Evolutionary conservation across 345 rosid species (phyloP).

Genomic region (Barbarea vulgaris): DNA sequence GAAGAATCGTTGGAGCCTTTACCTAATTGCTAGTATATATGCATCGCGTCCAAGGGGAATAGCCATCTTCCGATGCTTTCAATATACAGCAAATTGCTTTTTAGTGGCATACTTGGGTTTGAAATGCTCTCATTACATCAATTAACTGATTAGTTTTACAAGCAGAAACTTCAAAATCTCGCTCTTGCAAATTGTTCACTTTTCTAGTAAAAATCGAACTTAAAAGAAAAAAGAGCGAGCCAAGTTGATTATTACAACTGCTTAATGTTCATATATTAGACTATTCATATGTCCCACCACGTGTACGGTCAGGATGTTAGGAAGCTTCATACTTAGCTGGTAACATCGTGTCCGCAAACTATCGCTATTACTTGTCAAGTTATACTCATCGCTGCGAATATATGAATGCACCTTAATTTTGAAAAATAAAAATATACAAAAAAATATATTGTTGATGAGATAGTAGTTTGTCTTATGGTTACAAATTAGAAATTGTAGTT

Average conservation of each 20-base stretch:
- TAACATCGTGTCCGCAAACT: conserved; percentile 34
- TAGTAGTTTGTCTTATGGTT: background rate
- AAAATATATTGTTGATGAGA: background rate
- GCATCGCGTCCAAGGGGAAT: too few relatives aligned
- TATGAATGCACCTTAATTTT: conserved; percentile 6
- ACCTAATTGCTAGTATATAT: too few relatives aligned
- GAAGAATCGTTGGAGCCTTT: too few relatives aligned
- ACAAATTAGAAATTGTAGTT: background rate
- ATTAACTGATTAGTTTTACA: background rate
- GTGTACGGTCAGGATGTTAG: conserved; percentile 53
- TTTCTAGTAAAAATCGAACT: background rate
- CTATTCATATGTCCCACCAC: conserved; percentile 48
- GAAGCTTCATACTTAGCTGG: conserved; percentile 35
- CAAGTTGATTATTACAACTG: conserved; percentile 16
- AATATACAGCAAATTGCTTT: background rate
- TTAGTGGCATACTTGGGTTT: background rate
- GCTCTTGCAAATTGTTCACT: background rate
- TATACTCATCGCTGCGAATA: conserved; percentile 31
- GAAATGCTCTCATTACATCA: background rate
- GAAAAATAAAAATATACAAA: background rate
- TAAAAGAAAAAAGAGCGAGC: background rate
- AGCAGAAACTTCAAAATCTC: background rate
- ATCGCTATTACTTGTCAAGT: conserved; percentile 41
- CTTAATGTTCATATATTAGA: conserved; percentile 9
- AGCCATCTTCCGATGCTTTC: too few relatives aligned